Base-by-base conservation (phyloP, 495 filamentous ascomycete genomes). In the Tuber brumale region DNA sequence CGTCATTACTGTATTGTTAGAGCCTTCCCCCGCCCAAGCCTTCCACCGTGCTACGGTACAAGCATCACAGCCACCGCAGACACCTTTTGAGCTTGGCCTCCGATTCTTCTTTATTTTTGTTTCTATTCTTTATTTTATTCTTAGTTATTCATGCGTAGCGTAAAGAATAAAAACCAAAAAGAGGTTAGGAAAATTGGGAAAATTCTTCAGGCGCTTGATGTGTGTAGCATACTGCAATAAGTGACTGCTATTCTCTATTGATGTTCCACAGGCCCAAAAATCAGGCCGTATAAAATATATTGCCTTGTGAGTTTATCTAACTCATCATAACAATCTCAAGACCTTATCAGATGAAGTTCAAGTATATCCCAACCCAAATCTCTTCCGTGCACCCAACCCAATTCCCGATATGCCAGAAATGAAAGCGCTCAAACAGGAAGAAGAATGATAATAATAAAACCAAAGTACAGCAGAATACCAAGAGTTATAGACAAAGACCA, bases 321-420 rank as follows among this genome's bases (percentile, higher is more conserved):
- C 57, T 35, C 57, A 35, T 6, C 57, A 66, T 9, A 66, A 35
- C 57, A 66, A 35, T 35, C 27, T 66, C 57, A 66, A 35, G 57
- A 35, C 27, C 57, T 31, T 35, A 35, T 66, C 27, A 66, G 27
- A 66, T 35, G 12, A 35, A 35, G 57, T 35, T 35, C 57, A 66
- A 66, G 57, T 66, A 66, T 35, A n/a, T 66, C 57, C 57, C 57
- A 66, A 66, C 57, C 57, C 57, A 66, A 66, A 31, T 31, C 57
- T 35, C 57, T 19, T 66, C 31, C 31, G 57, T 66, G 57, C 57
- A 66, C 31, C 57, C 57, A 35, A 66, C 57, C 57, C 16, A 5
- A 35, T 66, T 66, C 57, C 57, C 4, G 18, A 66, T 12, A 66
- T 66, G 57, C 57, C 57, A 35, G 57, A 35, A 35, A 66, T 66